Percentiles rank a stretch among this genome's conserved stretches.
Evolutionary conservation across 2,329 filamentous ascomycete genomes (phyloP).

Genomic region (Penicillium sp.): DNA sequence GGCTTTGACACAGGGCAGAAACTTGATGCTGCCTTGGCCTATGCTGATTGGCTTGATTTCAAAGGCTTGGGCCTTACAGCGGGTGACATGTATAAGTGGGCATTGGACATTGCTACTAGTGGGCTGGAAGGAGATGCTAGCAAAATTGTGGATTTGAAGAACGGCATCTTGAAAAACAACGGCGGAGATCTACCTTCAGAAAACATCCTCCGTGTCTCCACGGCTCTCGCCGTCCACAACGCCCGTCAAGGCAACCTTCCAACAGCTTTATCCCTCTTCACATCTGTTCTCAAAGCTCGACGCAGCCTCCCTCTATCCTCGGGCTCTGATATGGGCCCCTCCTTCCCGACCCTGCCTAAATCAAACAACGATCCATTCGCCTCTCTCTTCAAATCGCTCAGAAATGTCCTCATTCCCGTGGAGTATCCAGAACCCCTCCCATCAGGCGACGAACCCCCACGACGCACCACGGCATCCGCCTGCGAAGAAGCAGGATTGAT

Average conservation of each 20-base stretch:
- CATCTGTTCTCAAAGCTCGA: constrained; percentile 79
- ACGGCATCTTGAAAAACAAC: constrained; percentile 63
- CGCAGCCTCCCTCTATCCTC: constrained; percentile 55
- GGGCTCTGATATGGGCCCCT: constrained; percentile 25
- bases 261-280: constrained; percentile 75
- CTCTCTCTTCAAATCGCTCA: constrained; percentile 41
- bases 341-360: constrained; percentile 24
- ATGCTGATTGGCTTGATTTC: constrained; percentile 81
- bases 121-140: constrained; percentile 49
- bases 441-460: constrained; percentile 67
- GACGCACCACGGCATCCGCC: constrained; percentile 62
- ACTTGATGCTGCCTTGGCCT: constrained; percentile 77
- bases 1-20: constrained; percentile 78
- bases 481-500: constrained; percentile 86
- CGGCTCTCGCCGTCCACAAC: constrained; percentile 74
- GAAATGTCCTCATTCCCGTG: constrained; percentile 52
- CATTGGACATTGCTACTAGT: constrained; percentile 69
- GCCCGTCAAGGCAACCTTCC: constrained; percentile 67
- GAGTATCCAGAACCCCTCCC: constrained; percentile 66
- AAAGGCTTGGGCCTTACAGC: constrained; percentile 67
- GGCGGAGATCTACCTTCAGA: constrained; percentile 58
- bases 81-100: constrained; percentile 71
- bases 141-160: constrained; percentile 60
- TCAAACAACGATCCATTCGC: constrained; percentile 30
- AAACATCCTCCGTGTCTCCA: constrained; percentile 74